Evolutionary conservation across 139 green algal species (phyloP).

Genomic region (Picochlorum sp.): DNA sequence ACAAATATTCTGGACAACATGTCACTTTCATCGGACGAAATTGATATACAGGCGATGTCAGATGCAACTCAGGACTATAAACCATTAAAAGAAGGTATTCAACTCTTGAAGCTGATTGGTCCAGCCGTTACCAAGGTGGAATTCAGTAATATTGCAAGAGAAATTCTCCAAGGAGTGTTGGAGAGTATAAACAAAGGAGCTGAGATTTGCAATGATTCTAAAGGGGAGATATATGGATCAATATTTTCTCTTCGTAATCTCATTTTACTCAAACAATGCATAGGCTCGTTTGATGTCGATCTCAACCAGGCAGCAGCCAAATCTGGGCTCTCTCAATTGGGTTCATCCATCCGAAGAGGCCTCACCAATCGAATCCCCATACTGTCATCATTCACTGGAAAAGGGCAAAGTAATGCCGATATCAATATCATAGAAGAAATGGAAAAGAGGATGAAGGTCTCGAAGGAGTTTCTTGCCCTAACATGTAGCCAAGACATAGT

Average conservation of each 20-base stretch:
- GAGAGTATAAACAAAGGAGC: background rate
- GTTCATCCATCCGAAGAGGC: conserved; percentile 72
- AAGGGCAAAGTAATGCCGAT: conserved; percentile 70
- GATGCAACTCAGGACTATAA: no score
- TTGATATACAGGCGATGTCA: no score
- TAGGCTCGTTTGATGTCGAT: conserved; percentile 79
- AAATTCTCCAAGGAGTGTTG: background rate
- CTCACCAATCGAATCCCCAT: conserved; percentile 65
- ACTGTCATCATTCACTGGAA: conserved; percentile 61
- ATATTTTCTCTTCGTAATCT: conserved; percentile 93
- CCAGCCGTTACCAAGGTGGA: background rate
- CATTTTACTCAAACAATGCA: conserved; percentile 85
- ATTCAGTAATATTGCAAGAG: background rate
- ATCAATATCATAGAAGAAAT: conserved; percentile 89
- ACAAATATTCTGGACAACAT: no score
- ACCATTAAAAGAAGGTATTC: background rate
- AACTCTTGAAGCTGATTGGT: background rate
- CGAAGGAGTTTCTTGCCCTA: conserved; percentile 94
- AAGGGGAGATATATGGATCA: conserved; percentile 56
- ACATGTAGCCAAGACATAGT: conserved; percentile 79
- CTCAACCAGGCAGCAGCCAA: conserved; percentile 72
- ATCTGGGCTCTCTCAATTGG: conserved; percentile 88
- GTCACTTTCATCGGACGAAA: no score
- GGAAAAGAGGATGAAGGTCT: conserved; percentile 81
- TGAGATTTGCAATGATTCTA: background rate